Evolutionary conservation across 2,329 filamentous ascomycete species (phyloP).

Genomic region (Tolypocladium album): DNA sequence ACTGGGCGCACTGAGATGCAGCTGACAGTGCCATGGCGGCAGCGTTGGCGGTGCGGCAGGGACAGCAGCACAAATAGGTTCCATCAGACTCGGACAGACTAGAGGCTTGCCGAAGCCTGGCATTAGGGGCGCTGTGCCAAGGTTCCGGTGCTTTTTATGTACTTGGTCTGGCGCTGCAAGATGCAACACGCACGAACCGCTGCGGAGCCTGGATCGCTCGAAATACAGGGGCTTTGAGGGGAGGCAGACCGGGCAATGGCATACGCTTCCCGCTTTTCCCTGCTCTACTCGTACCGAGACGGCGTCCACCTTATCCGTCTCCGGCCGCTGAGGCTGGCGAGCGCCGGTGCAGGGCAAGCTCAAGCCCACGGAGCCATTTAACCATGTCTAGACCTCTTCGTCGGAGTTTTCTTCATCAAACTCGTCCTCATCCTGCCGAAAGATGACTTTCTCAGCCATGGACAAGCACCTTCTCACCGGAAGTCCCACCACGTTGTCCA

Average conservation of each 20-base stretch:
- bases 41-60: too few species aligned
- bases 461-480: constrained; percentile 69
- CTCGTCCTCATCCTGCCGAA: constrained; percentile 58
- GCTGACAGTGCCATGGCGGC: too few species aligned
- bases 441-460: constrained; percentile 81
- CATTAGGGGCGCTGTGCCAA: background rate
- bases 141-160: background rate
- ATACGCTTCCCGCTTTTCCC: background rate
- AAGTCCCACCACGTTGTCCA: constrained; percentile 90
- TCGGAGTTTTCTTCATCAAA: constrained; percentile 36
- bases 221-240: background rate
- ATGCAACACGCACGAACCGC: background rate
- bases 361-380: background rate
- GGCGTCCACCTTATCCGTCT: too few species aligned
- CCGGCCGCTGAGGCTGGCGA: background rate
- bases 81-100: background rate
- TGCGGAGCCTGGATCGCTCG: background rate
- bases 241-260: too few species aligned
- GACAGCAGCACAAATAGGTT: too few species aligned
- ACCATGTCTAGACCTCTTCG: constrained; percentile 12
- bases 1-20: too few species aligned
- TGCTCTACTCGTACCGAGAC: background rate
- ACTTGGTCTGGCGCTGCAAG: background rate
- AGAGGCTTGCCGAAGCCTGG: background rate
- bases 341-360: too few species aligned